phyloP scores from a whole-genome alignment of 768 basidiomycete genomes.

The Lentinula sp. region DNA sequence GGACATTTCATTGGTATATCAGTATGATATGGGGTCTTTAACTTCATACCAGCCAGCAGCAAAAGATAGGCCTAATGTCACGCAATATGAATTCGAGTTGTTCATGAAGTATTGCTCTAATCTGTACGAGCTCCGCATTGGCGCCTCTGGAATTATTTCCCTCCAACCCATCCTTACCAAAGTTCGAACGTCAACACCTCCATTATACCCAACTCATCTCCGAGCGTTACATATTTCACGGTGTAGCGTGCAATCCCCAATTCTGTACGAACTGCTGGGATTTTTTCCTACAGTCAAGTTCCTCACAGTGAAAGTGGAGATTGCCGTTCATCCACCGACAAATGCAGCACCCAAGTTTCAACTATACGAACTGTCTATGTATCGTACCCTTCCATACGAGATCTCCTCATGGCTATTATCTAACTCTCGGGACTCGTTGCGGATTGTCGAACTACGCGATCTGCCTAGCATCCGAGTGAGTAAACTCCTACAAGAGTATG shows the following conservation, averaged over 20 bases:
- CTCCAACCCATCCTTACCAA: neutral
- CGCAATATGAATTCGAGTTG: neutral
- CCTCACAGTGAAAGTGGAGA: constrained; percentile 31
- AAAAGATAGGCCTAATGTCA: neutral
- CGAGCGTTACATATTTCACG: constrained; percentile 18
- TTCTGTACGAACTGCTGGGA: constrained; percentile 34
- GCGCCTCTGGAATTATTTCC: neutral
- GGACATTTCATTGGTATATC: neutral
- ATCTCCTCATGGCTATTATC: constrained; percentile 35
- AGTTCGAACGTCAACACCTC: neutral
- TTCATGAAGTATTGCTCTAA: neutral
- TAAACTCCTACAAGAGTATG: constrained; percentile 20
- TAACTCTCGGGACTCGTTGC: constrained; percentile 25
- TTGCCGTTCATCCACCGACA: constrained; percentile 27
- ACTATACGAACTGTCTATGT: constrained; percentile 36
- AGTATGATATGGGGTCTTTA: neutral
- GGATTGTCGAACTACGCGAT: constrained; percentile 35
- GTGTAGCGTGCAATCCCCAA: constrained; percentile 35
- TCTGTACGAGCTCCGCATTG: neutral
- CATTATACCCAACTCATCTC: neutral
- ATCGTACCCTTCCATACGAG: constrained; percentile 21
- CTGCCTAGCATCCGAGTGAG: constrained; percentile 19
- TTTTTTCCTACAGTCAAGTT: constrained; percentile 31
- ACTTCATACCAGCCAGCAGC: too few relatives aligned
- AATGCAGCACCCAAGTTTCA: constrained; percentile 10